A percentile compares a stretch with the other conserved stretches of the same genome.
These are phyloP conservation scores for Alternaria longipes DNA, from an alignment of 2,329 filamentous ascomycete species.

Conservation along the genomic window DNA sequence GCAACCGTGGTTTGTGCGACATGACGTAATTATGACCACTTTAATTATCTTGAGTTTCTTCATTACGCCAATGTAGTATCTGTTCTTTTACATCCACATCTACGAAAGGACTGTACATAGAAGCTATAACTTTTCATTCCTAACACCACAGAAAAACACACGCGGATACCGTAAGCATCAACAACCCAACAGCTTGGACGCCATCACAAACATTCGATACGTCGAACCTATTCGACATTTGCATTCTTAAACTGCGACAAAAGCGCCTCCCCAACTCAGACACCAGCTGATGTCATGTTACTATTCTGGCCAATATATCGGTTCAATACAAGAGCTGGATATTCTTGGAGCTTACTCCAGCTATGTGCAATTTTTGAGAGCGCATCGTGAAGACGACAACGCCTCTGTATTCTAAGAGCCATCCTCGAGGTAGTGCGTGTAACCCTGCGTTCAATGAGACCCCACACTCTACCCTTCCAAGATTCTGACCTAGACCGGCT, in stretches of 20 bases:
- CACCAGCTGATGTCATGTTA: background rate
- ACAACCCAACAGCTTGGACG: background rate
- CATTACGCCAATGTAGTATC: background rate
- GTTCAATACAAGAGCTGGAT: no score
- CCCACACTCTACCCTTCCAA: conserved; percentile 1
- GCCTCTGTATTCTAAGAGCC: background rate
- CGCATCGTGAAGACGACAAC: background rate
- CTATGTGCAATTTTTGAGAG: background rate
- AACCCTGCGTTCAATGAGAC: background rate
- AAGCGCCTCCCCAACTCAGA: no score
- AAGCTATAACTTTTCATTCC: background rate
- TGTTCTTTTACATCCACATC: no score
- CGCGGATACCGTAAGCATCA: background rate
- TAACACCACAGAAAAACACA: background rate
- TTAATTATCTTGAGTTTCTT: background rate
- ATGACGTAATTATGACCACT: background rate
- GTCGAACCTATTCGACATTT: background rate
- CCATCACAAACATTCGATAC: background rate
- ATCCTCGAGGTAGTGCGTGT: background rate
- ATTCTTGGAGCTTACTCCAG: background rate
- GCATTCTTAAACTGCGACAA: no score
- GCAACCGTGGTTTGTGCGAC: background rate
- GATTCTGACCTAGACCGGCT: background rate
- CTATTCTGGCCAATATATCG: background rate
- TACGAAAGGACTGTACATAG: background rate